Conservation (phyloP, 1,284 basidiomycete species). For the Paramarasmius palmivorus region DNA sequence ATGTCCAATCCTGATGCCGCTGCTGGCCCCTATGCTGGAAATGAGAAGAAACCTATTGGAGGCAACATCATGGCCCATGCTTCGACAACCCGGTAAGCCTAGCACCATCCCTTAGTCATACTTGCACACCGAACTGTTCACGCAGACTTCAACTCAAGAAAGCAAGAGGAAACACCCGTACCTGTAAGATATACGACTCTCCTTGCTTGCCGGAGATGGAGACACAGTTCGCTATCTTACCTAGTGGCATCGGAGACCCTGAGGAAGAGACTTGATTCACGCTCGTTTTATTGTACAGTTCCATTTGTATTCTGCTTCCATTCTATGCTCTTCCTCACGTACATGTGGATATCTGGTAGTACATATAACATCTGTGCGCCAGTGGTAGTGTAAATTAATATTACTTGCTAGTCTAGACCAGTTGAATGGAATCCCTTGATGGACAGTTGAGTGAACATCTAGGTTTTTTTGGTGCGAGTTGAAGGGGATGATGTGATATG, state of each 20-base stretch:
- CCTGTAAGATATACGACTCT: constrained; percentile 97
- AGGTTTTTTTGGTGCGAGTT: neutral
- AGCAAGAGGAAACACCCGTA: constrained; percentile 88
- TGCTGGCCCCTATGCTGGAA: constrained; percentile 84
- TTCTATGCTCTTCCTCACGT: constrained; percentile 7
- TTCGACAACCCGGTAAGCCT: constrained; percentile 80
- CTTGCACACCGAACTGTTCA: constrained; percentile 12
- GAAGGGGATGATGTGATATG: constrained; percentile 7
- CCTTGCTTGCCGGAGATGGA: constrained; percentile 98
- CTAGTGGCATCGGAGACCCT: constrained; percentile 88
- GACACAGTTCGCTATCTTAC: constrained; percentile 91
- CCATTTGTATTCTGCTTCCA: neutral
- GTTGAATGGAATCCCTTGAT: constrained; percentile 27
- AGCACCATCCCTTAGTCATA: constrained; percentile 7
- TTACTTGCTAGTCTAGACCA: constrained; percentile 15
- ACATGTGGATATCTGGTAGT: constrained; percentile 6
- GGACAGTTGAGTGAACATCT: no score
- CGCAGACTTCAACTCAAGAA: constrained; percentile 88
- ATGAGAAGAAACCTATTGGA: constrained; percentile 97
- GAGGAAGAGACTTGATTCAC: constrained; percentile 70
- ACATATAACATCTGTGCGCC: constrained; percentile 1
- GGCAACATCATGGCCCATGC: constrained; percentile 97
- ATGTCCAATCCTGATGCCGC: constrained; percentile 97
- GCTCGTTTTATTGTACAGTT: constrained; percentile 21
- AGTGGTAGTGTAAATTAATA: neutral